Conservation (phyloP, 1,139 yeast species). For the Lodderomyces jiufengensis region DNA sequence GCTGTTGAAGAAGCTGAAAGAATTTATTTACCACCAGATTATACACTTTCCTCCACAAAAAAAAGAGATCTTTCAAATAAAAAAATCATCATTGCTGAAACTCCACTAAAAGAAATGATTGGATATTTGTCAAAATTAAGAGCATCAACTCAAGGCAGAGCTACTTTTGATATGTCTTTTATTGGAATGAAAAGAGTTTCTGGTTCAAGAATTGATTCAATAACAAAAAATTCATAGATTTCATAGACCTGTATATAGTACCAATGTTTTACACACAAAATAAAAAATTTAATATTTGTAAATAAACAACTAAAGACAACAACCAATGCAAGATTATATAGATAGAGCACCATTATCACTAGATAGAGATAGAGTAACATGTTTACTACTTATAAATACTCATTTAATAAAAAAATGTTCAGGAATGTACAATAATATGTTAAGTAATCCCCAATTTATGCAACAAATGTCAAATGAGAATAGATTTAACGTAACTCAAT, state of each 20-base stretch:
- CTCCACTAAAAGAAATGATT: slow-evolving; percentile 86
- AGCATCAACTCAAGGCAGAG: slow-evolving; percentile 87
- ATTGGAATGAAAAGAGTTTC: slow-evolving; percentile 66
- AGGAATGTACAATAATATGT: slow-evolving; percentile 32
- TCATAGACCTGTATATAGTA: slow-evolving; percentile 10
- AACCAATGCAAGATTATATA: slow-evolving; percentile 9
- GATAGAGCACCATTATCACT: slow-evolving; percentile 18
- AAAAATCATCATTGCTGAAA: slow-evolving; percentile 67
- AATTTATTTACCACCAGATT: slow-evolving; percentile 58
- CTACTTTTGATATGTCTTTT: slow-evolving; percentile 76
- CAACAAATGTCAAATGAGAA: slow-evolving; percentile 36
- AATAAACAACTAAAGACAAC: slow-evolving; percentile 4
- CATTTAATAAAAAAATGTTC: slow-evolving; percentile 50
- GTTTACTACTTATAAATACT: slow-evolving; percentile 49
- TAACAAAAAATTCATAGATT: slow-evolving; percentile 5
- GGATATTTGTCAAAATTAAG: slow-evolving; percentile 78
- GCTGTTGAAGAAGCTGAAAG: slow-evolving; percentile 49
- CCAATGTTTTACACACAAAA: slow-evolving; percentile 2
- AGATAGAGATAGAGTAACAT: slow-evolving; percentile 48
- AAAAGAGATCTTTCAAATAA: slow-evolving; percentile 27
- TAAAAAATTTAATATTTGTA: slow-evolving; percentile 1
- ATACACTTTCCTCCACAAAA: slow-evolving; percentile 27
- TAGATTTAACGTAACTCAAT: slow-evolving; percentile 38
- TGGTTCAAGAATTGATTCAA: slow-evolving; percentile 37
- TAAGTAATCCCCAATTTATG: slow-evolving; percentile 34